Percentiles rank a stretch among this genome's conserved stretches.
phyloP scores from a whole-genome alignment of 2,329 filamentous ascomycete species.

The Coniochaeta prunicola region DNA sequence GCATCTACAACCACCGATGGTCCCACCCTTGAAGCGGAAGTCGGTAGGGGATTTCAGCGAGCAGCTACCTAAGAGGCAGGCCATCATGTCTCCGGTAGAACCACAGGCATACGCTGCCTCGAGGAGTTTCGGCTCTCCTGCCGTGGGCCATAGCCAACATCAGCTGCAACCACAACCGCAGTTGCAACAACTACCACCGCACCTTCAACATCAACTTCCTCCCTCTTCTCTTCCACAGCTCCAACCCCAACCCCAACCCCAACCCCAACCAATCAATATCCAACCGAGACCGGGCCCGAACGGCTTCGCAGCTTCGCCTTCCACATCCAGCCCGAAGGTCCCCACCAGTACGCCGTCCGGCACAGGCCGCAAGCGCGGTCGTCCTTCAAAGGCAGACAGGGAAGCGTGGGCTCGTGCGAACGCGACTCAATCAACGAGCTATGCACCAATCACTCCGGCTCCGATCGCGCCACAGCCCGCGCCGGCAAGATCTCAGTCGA shows the following conservation, averaged over 20 bases:
- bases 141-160: conserved; percentile 6
- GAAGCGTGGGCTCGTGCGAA: conserved; percentile 15
- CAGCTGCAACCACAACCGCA: conserved; percentile 7
- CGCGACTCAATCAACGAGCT: conserved; percentile 11
- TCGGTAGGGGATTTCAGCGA: conserved; percentile 21
- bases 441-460: conserved; percentile 14
- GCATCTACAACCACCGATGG: conserved; percentile 16
- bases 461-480: conserved; percentile 11
- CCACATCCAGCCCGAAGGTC: conserved; percentile 8
- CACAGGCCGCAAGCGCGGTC: conserved; percentile 20
- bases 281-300: conserved; percentile 22
- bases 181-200: background rate
- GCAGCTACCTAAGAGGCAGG: conserved; percentile 21
- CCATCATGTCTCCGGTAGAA: conserved; percentile 15
- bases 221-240: conserved; percentile 2
- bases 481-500: conserved; percentile 4
- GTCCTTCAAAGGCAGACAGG: conserved; percentile 25
- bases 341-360: conserved; percentile 9
- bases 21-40: conserved; percentile 23
- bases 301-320: conserved; percentile 10
- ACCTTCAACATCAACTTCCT: conserved; percentile 3
- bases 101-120: background rate
- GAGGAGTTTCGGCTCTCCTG: conserved; percentile 2
- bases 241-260: conserved; percentile 7
- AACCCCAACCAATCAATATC: conserved; percentile 16